Evolutionary conservation across 495 filamentous ascomycete genomes (phyloP).

Genomic region (Astrothelium subdiscretum): DNA sequence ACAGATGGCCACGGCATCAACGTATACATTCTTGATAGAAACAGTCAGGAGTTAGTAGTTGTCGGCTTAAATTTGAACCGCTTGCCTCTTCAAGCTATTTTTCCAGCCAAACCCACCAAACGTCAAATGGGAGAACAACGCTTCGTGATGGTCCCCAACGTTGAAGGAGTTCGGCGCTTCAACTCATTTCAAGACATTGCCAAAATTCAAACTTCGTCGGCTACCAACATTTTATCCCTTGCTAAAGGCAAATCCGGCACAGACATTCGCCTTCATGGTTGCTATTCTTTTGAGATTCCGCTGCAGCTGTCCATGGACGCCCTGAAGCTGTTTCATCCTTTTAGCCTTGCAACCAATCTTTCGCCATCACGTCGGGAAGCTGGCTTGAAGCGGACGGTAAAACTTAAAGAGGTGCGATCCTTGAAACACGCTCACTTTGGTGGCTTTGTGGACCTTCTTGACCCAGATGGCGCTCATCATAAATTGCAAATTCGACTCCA

Average conservation of each 20-base stretch:
- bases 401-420: neutral
- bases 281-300: neutral
- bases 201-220: neutral
- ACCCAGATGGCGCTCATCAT: slow-evolving; percentile 8
- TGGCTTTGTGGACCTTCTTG: slow-evolving; percentile 12
- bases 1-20: slow-evolving; percentile 2
- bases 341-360: neutral
- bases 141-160: neutral
- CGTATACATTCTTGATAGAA: slow-evolving; percentile 11
- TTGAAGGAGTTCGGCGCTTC: neutral
- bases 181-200: neutral
- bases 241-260: neutral
- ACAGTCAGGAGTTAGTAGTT: slow-evolving; percentile 1
- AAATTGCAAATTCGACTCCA: slow-evolving; percentile 7
- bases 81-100: neutral
- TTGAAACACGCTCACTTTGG: slow-evolving; percentile 3
- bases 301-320: neutral
- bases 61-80: neutral
- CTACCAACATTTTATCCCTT: neutral
- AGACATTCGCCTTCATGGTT: neutral
- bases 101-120: neutral
- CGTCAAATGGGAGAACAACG: neutral
- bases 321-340: neutral
- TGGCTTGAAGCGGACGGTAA: neutral
- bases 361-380: neutral